Percentiles rank a stretch among this genome's conserved stretches.
Evolutionary conservation across 2,329 filamentous ascomycete genomes (phyloP).

Genomic region (Xylaria sp.): DNA sequence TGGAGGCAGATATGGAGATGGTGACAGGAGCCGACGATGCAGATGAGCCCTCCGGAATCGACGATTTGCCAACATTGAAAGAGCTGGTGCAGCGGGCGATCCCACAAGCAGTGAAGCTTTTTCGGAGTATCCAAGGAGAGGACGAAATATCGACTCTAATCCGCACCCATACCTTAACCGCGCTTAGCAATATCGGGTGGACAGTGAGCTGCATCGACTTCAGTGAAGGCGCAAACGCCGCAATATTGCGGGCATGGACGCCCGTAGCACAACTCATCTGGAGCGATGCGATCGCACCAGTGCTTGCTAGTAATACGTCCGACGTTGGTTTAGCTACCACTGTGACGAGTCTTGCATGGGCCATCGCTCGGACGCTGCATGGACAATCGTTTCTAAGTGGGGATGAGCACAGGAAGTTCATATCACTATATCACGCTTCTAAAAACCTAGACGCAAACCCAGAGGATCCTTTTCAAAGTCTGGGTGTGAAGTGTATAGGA

Average conservation of each 20-base stretch:
- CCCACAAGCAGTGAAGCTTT: conserved; percentile 59
- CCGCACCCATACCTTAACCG: conserved; percentile 66
- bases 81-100: conserved; percentile 58
- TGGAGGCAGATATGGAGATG: conserved; percentile 73
- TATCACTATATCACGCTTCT: conserved; percentile 72
- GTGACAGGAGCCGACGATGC: conserved; percentile 64
- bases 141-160: conserved; percentile 57
- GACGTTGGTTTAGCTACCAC: conserved; percentile 71
- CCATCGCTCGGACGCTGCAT: conserved; percentile 66
- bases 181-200: conserved; percentile 76
- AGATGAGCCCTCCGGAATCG: conserved; percentile 57
- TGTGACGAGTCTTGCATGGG: conserved; percentile 75
- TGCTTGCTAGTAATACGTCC: conserved; percentile 70
- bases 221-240: conserved; percentile 62
- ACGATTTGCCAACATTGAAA: conserved; percentile 66
- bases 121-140: conserved; percentile 56
- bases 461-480: conserved; percentile 69
- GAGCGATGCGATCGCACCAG: conserved; percentile 64
- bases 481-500: conserved; percentile 74
- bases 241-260: conserved; percentile 65
- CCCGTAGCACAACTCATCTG: conserved; percentile 67
- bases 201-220: conserved; percentile 72
- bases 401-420: conserved; percentile 71
- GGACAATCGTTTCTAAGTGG: conserved; percentile 60
- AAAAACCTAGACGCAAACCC: conserved; percentile 52